Evolutionary conservation across 805 yeast genomes (phyloP).

Genomic region (Teunomyces gatunensis): DNA sequence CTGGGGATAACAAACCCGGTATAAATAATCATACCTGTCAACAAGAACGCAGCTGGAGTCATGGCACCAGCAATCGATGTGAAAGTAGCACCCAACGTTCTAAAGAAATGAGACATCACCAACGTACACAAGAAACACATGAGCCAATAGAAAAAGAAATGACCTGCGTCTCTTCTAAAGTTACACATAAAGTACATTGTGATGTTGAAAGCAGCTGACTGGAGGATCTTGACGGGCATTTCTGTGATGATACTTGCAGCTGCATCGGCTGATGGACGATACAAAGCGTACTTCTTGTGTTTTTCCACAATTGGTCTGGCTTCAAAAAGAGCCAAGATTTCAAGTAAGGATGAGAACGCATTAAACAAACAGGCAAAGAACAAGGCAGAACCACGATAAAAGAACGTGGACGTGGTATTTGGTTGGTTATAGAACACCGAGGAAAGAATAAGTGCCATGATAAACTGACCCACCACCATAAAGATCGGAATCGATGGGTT

Average conservation of each 20-base stretch:
- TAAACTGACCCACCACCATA: conserved; percentile 48
- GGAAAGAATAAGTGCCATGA: conserved; percentile 59
- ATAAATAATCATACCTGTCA: conserved; percentile 45
- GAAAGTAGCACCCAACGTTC: conserved; percentile 24
- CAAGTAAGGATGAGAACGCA: conserved; percentile 53
- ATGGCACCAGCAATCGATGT: conserved; percentile 23
- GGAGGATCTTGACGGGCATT: conserved; percentile 53
- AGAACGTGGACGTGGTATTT: conserved; percentile 45
- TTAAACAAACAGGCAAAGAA: conserved; percentile 55
- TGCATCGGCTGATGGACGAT: conserved; percentile 72
- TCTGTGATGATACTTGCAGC: conserved; percentile 57
- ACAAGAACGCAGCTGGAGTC: conserved; percentile 22
- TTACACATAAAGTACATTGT: conserved; percentile 50
- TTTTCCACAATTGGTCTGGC: conserved; percentile 64
- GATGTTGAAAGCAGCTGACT: conserved; percentile 29
- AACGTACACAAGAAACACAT: conserved; percentile 20
- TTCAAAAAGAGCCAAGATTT: conserved; percentile 54
- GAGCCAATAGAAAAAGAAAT: conserved; percentile 39
- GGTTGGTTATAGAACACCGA: conserved; percentile 55
- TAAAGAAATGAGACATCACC: conserved; percentile 23
- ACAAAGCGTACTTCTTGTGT: conserved; percentile 68
- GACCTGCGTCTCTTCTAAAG: conserved; percentile 35
- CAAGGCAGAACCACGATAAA: conserved; percentile 45
- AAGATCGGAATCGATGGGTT: conserved; percentile 54
- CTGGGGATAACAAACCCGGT: conserved; percentile 67